Conservation (phyloP, 225 moss, liverwort and hornwort genomes). For the Antitrichia curtipendula region DNA sequence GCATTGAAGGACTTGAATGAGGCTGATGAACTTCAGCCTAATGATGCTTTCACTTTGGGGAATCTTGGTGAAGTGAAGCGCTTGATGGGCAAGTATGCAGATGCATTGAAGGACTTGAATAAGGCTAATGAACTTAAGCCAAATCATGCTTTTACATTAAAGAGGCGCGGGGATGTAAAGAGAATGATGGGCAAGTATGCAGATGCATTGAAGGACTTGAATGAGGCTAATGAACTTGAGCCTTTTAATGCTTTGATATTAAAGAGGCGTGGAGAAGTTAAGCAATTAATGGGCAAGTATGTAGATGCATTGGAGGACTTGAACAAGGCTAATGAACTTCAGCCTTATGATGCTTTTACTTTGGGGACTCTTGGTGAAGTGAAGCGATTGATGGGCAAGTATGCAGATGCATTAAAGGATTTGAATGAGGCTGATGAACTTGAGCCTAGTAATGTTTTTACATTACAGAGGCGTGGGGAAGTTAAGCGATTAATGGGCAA, state of each 20-base stretch:
- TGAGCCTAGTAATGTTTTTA: too few relatives aligned
- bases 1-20: background rate
- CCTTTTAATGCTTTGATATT: background rate
- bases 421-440: too few relatives aligned
- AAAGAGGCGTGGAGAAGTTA: fast-evolving
- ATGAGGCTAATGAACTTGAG: background rate
- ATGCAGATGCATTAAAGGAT: too few relatives aligned
- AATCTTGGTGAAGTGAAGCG: background rate
- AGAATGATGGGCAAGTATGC: fast-evolving
- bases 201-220: background rate
- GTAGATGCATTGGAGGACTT: too few relatives aligned
- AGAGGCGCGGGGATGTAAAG: fast-evolving
- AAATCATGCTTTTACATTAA: background rate
- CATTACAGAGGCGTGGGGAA: fast-evolving
- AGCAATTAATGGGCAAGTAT: too few relatives aligned
- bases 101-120: background rate
- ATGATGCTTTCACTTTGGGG: fast-evolving
- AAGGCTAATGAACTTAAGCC: background rate
- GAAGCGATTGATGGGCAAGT: too few relatives aligned
- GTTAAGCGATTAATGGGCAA: too few relatives aligned
- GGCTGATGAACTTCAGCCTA: background rate
- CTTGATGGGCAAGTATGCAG: background rate
- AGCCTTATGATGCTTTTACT: too few relatives aligned
- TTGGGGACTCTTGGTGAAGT: too few relatives aligned
- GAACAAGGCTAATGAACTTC: too few relatives aligned